Evolutionary conservation across 805 yeast species (phyloP), one percentile per base, ranked within the genome.

Genomic region (Kodamaea kakaduensis): DNA sequence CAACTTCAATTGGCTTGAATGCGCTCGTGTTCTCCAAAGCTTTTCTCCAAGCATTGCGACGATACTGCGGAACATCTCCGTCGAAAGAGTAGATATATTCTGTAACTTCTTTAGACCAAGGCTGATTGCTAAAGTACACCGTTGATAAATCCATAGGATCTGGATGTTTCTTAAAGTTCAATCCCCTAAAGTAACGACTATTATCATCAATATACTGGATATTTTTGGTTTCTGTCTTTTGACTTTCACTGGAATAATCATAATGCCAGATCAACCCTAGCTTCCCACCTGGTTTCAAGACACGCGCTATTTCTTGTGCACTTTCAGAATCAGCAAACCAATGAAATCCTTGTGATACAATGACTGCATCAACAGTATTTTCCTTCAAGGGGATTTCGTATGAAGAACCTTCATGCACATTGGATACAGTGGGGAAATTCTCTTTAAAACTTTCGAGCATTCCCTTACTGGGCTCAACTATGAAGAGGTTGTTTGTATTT

Each of bases 271-370:
- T 66, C 16, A 76, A 48, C 0, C 78, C 82, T 9, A 78, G 55
- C 29, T 56, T 59, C 0, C 81, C 82, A 6, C 49, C 51, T 4
- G 58, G 53, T 41, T 69, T 71, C 45, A 78, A 59, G 0, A 78
- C 74, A 12, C 84, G 56, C 27, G 56, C 41, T 15, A 78, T 49
- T 48, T 78, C 84, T 36, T 57, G 52, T 21, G 78, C 46, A 0
- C 80, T 58, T 6, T 57, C 61, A 2, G 41, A 29, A 45, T 75
- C 77, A n/a, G 75, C 67, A 54, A 78, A 78, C 84, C 84, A 78
- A 44, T 78, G 84, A 50, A 73, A 78, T 0, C 76, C 84, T 45
- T 78, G 84, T 0, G 84, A 82, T 7, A 73, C 54, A 7, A 76
- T 58, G 1, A 78, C 56, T 0, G 71, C 67, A 51, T 77, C 83